phyloP scores from a whole-genome alignment of 2,329 filamentous ascomycete genomes.

The Verticillium albo-atrum region DNA sequence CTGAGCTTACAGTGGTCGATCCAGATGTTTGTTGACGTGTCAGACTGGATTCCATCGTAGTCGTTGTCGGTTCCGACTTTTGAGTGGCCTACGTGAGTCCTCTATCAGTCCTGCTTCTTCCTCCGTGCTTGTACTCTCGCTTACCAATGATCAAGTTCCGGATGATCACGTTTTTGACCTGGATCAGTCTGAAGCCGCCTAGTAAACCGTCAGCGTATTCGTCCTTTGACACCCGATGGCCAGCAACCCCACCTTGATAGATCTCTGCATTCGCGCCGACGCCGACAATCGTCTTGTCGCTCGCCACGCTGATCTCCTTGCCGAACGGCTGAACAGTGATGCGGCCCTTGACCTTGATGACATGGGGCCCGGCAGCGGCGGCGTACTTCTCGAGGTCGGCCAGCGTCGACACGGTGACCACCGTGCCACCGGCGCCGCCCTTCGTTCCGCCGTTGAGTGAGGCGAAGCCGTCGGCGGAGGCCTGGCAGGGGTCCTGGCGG shows the following conservation, averaged over 20 bases:
- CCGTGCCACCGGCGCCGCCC: conserved; percentile 14
- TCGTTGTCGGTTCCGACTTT: conserved; percentile 1
- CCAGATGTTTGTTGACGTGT: conserved; percentile 13
- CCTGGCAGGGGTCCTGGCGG: neutral
- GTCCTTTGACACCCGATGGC: neutral
- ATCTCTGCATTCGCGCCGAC: conserved; percentile 9
- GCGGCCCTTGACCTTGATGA: conserved; percentile 17
- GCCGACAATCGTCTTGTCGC: conserved; percentile 16
- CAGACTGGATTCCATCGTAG: conserved; percentile 10
- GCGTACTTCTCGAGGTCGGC: conserved; percentile 18
- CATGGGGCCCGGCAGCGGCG: conserved; percentile 13
- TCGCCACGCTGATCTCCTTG: conserved; percentile 14
- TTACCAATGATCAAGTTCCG: conserved; percentile 13
- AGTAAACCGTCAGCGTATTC: neutral
- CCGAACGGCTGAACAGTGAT: conserved; percentile 17
- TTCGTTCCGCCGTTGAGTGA: conserved; percentile 19
- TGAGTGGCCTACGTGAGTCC: neutral
- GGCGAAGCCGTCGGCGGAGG: conserved; percentile 17
- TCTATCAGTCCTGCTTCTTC: neutral
- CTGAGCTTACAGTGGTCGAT: conserved; percentile 10
- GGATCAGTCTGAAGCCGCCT: conserved; percentile 12
- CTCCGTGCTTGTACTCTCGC: neutral
- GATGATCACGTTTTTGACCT: conserved; percentile 13
- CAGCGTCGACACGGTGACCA: conserved; percentile 14
- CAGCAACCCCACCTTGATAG: neutral